These are phyloP conservation scores for Lactarius vividus DNA, from an alignment of 768 basidiomycete species.

Conservation along the genomic window DNA sequence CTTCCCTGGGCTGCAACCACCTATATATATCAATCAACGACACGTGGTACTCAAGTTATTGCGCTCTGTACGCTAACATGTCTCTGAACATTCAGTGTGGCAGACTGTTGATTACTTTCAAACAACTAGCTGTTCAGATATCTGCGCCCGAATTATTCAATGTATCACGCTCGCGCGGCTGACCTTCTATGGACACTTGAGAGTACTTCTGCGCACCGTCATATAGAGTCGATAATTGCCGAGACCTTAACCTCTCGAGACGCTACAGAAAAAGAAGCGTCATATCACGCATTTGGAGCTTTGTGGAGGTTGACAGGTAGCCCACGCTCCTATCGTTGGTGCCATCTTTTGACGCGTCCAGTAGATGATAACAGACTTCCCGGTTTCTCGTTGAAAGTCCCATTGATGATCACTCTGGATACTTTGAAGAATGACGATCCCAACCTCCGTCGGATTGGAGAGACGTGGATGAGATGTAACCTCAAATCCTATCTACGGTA, in stretches of 20 bases:
- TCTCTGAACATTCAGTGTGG: neutral
- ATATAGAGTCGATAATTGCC: conserved; percentile 79
- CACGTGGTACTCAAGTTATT: conserved; percentile 58
- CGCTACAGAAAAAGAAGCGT: conserved; percentile 46
- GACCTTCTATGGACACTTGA: conserved; percentile 82
- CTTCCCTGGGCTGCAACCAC: conserved; percentile 18
- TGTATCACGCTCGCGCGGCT: conserved; percentile 81
- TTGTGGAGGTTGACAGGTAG: conserved; percentile 87
- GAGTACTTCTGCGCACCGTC: conserved; percentile 46
- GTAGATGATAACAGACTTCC: conserved; percentile 79
- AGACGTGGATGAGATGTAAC: conserved; percentile 97
- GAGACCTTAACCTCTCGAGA: conserved; percentile 62
- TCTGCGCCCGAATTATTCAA: conserved; percentile 58
- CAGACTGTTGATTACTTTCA: conserved; percentile 8
- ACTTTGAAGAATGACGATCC: conserved; percentile 77
- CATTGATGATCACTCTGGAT: conserved; percentile 86
- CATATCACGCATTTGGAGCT: conserved; percentile 87
- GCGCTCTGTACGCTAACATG: conserved; percentile 39
- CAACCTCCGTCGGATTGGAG: conserved; percentile 69
- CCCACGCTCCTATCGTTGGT: conserved; percentile 24
- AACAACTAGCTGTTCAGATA: conserved; percentile 62
- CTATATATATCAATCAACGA: conserved; percentile 49
- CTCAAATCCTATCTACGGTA: conserved; percentile 90
- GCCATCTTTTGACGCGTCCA: conserved; percentile 11
- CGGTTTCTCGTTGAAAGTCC: conserved; percentile 78